phyloP scores from a whole-genome alignment of 163 green algal species.

The Dunaliella salina region DNA sequence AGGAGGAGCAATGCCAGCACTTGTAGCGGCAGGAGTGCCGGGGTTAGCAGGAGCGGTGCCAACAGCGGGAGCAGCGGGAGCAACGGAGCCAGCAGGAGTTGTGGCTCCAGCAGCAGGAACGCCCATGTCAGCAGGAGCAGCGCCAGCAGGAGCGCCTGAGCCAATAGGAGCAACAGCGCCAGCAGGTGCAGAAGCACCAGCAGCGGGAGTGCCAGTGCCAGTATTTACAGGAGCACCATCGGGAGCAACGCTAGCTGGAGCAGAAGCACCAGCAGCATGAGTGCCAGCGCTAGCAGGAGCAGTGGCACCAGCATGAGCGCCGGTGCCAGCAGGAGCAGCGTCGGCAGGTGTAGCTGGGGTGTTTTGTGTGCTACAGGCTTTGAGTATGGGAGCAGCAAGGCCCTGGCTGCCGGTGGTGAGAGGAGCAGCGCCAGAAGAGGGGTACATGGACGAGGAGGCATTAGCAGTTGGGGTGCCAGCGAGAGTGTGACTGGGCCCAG shows the following conservation, averaged over 20 bases:
- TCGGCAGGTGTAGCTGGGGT: neutral
- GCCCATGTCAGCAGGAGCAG: too few species aligned
- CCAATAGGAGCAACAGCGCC: too few species aligned
- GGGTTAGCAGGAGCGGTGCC: neutral
- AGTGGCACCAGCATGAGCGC: neutral
- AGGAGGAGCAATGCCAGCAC: neutral
- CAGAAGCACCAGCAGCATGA: neutral
- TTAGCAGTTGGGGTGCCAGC: neutral
- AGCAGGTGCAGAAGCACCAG: too few species aligned
- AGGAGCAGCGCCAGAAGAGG: too few species aligned
- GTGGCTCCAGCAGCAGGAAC: too few species aligned
- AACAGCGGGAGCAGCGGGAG: too few species aligned
- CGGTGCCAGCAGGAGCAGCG: neutral
- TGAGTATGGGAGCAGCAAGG: neutral
- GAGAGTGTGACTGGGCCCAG: neutral
- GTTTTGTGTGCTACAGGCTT: neutral
- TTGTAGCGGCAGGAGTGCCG: neutral
- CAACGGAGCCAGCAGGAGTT: too few species aligned
- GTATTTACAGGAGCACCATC: too few species aligned
- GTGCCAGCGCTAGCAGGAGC: neutral
- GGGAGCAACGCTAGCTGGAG: too few species aligned
- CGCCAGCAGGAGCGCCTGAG: too few species aligned
- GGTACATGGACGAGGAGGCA: neutral
- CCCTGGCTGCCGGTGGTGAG: neutral
- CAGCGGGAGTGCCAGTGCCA: too few species aligned